A percentile compares a stretch with the other conserved stretches of the same genome.
Evolutionary conservation across 768 basidiomycete species (phyloP).

Genomic region (Tulasnella calospora): DNA sequence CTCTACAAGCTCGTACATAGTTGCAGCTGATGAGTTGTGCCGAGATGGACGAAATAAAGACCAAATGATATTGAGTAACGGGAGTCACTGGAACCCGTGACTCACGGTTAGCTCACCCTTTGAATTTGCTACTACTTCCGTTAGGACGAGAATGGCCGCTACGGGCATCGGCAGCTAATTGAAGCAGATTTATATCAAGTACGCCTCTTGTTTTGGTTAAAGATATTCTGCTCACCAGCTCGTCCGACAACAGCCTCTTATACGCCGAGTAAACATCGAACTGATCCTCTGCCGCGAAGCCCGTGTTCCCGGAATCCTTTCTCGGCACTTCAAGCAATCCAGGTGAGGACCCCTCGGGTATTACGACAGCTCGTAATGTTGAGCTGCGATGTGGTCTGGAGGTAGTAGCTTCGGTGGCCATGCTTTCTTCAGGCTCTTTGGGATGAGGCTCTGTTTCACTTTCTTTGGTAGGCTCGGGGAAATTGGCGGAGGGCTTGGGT

Average conservation of each 20-base stretch:
- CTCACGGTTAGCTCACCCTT: slow-evolving; percentile 49
- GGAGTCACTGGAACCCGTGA: background rate
- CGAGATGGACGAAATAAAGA: slow-evolving; percentile 12
- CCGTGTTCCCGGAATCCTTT: background rate
- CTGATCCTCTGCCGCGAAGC: background rate
- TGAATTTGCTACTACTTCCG: slow-evolving; percentile 74
- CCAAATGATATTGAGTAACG: slow-evolving; percentile 16
- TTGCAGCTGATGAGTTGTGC: slow-evolving; percentile 54
- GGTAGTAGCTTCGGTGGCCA: background rate
- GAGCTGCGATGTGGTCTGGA: background rate
- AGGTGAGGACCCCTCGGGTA: background rate
- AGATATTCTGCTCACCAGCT: background rate
- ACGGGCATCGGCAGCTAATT: slow-evolving; percentile 70
- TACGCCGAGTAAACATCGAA: slow-evolving; percentile 6
- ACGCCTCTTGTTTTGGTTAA: background rate
- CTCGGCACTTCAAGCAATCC: background rate
- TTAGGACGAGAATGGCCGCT: slow-evolving; percentile 81
- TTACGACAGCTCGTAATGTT: background rate
- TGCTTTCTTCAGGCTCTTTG: background rate
- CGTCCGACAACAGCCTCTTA: background rate
- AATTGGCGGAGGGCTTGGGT: background rate
- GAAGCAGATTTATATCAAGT: background rate
- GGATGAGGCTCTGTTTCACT: background rate
- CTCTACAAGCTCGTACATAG: slow-evolving; percentile 87
- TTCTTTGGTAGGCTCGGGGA: background rate